Conservation (phyloP, 306 rosid species). For the Ziziphus jujuba region DNA sequence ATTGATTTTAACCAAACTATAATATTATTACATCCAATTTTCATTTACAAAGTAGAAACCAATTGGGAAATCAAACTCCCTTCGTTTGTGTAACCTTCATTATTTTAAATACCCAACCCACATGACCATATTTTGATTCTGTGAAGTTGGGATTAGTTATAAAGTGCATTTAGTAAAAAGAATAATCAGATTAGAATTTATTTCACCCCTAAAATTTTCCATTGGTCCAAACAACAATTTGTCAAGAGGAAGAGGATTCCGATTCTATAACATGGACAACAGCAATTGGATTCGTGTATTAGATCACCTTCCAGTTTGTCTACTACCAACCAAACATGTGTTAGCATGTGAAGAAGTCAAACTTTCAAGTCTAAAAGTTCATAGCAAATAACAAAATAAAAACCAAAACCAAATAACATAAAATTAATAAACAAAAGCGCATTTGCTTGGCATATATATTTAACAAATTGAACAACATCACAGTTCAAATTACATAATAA, state of each 20-base stretch:
- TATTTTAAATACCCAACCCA: too few species aligned
- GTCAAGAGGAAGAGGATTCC: conserved; percentile 14
- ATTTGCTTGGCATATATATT: conserved; percentile 2
- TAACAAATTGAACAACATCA: conserved; percentile 23
- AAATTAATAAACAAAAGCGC: background rate
- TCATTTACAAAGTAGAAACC: too few species aligned
- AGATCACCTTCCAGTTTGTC: conserved; percentile 5
- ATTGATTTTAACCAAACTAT: too few species aligned
- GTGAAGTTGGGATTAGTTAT: background rate
- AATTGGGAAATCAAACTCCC: too few species aligned
- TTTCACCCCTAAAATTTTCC: background rate
- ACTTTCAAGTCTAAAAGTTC: background rate
- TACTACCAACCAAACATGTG: conserved; percentile 33
- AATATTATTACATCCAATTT: too few species aligned
- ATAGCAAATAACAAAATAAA: background rate
- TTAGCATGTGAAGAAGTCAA: conserved; percentile 20
- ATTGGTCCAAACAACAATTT: conserved; percentile 4
- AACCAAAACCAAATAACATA: conserved; percentile 18
- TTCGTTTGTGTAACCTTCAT: background rate
- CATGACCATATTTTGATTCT: background rate
- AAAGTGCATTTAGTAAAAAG: background rate
- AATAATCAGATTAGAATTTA: background rate
- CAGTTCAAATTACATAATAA: conserved; percentile 10
- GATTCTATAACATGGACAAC: conserved; percentile 16
- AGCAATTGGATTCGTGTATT: background rate